Conservation (phyloP, 371 early-diverging fungal species). For the Mortierella sp. region DNA sequence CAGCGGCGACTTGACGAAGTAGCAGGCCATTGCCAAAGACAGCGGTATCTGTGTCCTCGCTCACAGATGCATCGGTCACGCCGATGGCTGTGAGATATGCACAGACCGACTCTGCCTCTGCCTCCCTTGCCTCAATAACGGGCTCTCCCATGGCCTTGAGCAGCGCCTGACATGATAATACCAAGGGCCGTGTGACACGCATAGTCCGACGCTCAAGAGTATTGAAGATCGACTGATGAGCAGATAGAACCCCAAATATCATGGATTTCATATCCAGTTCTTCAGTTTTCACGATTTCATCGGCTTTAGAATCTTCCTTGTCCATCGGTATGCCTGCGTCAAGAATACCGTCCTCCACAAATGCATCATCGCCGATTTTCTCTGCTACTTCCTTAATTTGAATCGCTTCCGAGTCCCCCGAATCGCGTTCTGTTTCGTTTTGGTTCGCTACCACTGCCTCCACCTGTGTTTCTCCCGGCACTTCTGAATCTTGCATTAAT, state of each 20-base stretch:
- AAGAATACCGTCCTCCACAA: too few relatives aligned
- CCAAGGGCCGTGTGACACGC: constrained; percentile 61
- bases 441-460: too few relatives aligned
- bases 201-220: constrained; percentile 64
- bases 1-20: constrained; percentile 62
- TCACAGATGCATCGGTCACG: constrained; percentile 67
- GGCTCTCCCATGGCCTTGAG: constrained; percentile 64
- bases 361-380: too few relatives aligned
- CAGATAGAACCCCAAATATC: constrained; percentile 28
- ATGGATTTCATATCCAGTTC: constrained; percentile 22
- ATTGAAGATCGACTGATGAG: constrained; percentile 21
- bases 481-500: too few relatives aligned
- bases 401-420: too few relatives aligned
- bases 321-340: not conserved
- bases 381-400: too few relatives aligned
- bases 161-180: constrained; percentile 63
- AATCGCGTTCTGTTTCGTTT: too few relatives aligned
- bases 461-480: too few relatives aligned
- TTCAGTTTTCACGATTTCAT: not conserved
- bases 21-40: constrained; percentile 70
- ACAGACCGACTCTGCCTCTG: constrained; percentile 80
- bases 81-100: constrained; percentile 63
- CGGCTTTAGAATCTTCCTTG: not conserved
- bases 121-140: constrained; percentile 58
- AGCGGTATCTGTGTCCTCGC: constrained; percentile 77